phyloP scores from a whole-genome alignment of 164 flowering plant species.

The Taxillus chinensis region DNA sequence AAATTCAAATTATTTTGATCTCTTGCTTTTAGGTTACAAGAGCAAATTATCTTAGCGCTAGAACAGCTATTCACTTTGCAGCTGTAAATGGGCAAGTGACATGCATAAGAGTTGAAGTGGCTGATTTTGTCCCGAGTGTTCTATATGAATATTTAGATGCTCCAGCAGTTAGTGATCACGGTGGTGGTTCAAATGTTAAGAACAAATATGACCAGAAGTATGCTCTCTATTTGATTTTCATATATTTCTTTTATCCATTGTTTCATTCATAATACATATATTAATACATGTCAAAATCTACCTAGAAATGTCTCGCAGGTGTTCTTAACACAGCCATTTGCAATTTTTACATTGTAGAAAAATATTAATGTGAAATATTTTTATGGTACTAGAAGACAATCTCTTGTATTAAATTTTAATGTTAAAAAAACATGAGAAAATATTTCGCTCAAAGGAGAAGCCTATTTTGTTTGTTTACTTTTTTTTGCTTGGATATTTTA shows the following conservation, averaged over 20 bases:
- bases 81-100: conserved; percentile 87
- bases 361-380: too few species aligned
- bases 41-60: conserved; percentile 88
- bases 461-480: neutral
- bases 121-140: conserved; percentile 80
- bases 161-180: conserved; percentile 23
- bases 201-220: conserved; percentile 46
- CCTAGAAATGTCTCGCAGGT: neutral
- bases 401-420: neutral
- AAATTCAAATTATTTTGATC: conserved; percentile 1
- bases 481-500: too few species aligned
- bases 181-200: conserved; percentile 30
- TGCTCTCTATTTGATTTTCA: conserved; percentile 8
- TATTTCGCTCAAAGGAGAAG: neutral
- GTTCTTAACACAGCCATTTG: too few species aligned
- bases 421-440: neutral
- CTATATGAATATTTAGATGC: conserved; percentile 42
- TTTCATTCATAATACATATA: neutral
- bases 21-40: conserved; percentile 46
- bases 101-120: conserved; percentile 81
- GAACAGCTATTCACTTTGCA: conserved; percentile 93
- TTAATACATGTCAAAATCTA: neutral
- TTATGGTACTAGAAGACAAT: too few species aligned
- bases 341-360: too few species aligned
- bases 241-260: neutral